Conservation (phyloP, 495 filamentous ascomycete species). For the Cenococcum geophilum region DNA sequence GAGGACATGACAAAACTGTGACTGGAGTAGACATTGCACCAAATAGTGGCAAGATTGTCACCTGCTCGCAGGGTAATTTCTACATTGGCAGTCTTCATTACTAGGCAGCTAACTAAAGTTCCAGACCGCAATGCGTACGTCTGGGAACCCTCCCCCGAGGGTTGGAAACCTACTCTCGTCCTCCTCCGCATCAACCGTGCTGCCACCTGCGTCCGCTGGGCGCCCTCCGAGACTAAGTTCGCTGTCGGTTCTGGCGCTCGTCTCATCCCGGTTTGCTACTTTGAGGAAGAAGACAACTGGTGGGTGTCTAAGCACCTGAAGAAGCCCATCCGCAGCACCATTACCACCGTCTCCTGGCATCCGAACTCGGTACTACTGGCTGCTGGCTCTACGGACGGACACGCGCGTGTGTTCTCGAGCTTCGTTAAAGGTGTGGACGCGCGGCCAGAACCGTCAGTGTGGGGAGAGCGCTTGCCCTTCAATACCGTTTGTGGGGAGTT, state of each 20-base stretch:
- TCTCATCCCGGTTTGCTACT: slow-evolving; percentile 96
- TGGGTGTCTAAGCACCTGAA: slow-evolving; percentile 99
- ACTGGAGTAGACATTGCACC: slow-evolving; percentile 95
- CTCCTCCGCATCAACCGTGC: slow-evolving; percentile 95
- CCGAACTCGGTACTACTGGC: slow-evolving; percentile 93
- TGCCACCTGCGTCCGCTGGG: slow-evolving; percentile 96
- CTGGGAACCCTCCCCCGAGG: slow-evolving; percentile 84
- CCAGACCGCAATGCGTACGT: slow-evolving; percentile 95
- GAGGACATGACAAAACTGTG: slow-evolving; percentile 93
- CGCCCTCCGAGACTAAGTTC: slow-evolving; percentile 92
- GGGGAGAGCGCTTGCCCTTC: slow-evolving; percentile 94
- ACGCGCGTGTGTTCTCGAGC: slow-evolving; percentile 88
- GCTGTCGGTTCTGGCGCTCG: slow-evolving; percentile 93
- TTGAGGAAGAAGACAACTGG: slow-evolving; percentile 98
- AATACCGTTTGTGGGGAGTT: slow-evolving; percentile 97
- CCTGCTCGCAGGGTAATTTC: slow-evolving; percentile 81
- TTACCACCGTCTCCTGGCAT: slow-evolving; percentile 91
- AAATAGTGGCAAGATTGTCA: slow-evolving; percentile 83
- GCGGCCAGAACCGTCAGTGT: slow-evolving; percentile 79
- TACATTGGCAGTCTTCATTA: background rate
- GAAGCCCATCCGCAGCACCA: slow-evolving; percentile 94
- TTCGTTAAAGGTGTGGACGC: slow-evolving; percentile 93
- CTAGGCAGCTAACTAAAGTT: slow-evolving; percentile 12
- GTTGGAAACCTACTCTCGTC: slow-evolving; percentile 96
- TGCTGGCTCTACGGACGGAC: slow-evolving; percentile 93